Evolutionary conservation across 2,329 filamentous ascomycete species (phyloP).

Genomic region (Aspergillus felis): DNA sequence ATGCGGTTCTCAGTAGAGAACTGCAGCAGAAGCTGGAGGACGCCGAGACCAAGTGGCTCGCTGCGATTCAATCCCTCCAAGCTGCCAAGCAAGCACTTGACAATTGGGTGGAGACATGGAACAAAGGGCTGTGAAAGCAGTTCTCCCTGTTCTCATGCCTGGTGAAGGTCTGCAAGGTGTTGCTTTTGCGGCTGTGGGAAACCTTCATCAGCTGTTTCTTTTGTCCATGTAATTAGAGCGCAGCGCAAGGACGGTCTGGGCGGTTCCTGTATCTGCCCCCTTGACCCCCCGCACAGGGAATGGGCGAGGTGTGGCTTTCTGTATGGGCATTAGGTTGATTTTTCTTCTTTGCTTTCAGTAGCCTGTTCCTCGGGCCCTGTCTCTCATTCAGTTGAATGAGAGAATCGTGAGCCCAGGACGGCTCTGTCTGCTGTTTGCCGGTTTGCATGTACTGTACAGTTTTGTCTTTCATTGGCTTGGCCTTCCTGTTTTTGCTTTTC

Average conservation of each 20-base stretch:
- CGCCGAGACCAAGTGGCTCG: constrained; percentile 55
- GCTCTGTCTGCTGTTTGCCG: neutral
- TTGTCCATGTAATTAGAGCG: neutral
- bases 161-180: neutral
- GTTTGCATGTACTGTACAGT: neutral
- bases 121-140: constrained; percentile 6
- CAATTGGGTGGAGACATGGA: constrained; percentile 19
- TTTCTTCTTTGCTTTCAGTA: neutral
- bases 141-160: neutral
- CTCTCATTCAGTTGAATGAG: neutral
- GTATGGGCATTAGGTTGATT: neutral
- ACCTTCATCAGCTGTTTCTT: neutral
- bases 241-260: neutral
- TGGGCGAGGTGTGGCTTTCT: neutral
- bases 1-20: constrained; percentile 55
- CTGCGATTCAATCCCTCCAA: constrained; percentile 22
- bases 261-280: neutral
- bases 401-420: neutral
- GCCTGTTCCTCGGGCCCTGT: neutral
- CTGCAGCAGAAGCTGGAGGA: constrained; percentile 54
- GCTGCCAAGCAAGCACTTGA: constrained; percentile 17
- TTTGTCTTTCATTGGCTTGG: neutral
- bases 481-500: neutral
- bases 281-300: neutral
- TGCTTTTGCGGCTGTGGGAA: neutral